Base-by-base conservation (phyloP, 306 rosid genomes). In the Quercus wislizeni region DNA sequence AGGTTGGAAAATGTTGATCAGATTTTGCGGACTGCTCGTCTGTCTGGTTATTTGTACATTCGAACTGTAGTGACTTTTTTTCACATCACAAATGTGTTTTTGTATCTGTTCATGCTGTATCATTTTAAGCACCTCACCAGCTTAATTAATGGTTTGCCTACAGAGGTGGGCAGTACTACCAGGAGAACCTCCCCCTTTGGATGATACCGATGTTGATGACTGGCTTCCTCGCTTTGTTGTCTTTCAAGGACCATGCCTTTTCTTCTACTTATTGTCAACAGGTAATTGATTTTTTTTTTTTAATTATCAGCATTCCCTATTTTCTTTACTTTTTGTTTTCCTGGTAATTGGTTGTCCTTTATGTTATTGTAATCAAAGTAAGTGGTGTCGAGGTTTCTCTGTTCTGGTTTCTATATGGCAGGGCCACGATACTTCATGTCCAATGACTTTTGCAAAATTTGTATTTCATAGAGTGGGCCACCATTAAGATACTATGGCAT, bases 221-320 rank as follows among this genome's bases (percentile, higher is more conserved):
- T 92, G 97, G 99, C 89, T 91, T 83, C 97, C 97, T 21, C 99
- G 99, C 74, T 94, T 94, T 74, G 77, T 85, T 73, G 95, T 94
- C 83, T 90, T 94, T 55, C 95, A 92, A 13, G 97, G 99, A 23
- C 74, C 76, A 17, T 92, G 97, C 69, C 74, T 94, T 62, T 94
- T 78, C 88, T 83, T 92, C 80, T 94, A 88, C 85, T 80, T 92
- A 75, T 59, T 82, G 23, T 90, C 89, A 28, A 90, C 98, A 74
- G 98, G 97, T 93, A 88, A 68, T 57, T 69, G 65, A 67, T 17
- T 74, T 35, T 41, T 41, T 38, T 38, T 6, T 35, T 35, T 35
- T 31, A 30, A 28, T 55, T 28, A 18, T 35, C 1, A 1, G 49
- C 35, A 35, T 3, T 65, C 8, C 54, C 76, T 31, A 17, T 23